Evolutionary conservation across 371 early-diverging fungal genomes (phyloP).

Genomic region (Circinella umbellata): DNA sequence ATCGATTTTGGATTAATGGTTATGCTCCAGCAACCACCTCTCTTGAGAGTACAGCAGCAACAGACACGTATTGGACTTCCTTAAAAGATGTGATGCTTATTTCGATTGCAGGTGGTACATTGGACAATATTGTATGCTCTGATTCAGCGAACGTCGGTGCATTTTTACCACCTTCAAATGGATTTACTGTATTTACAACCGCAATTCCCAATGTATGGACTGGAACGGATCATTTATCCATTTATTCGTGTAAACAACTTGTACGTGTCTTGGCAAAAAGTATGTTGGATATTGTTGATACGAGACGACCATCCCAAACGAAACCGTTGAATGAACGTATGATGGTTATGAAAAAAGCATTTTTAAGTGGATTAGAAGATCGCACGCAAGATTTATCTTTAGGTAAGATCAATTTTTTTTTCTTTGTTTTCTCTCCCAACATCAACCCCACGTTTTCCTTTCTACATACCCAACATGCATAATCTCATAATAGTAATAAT

Average conservation of each 20-base stretch:
- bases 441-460: too few relatives aligned
- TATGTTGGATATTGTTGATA: constrained; percentile 72
- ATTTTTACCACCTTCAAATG: constrained; percentile 70
- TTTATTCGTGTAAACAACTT: constrained; percentile 94
- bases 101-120: constrained; percentile 91
- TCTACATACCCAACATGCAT: too few relatives aligned
- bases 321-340: constrained; percentile 69
- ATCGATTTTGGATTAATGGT: constrained; percentile 75
- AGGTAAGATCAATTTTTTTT: constrained; percentile 19
- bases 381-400: constrained; percentile 38
- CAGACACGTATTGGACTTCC: constrained; percentile 16
- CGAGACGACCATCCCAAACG: constrained; percentile 67
- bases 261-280: constrained; percentile 64
- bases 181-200: constrained; percentile 80
- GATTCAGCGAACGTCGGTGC: constrained; percentile 78
- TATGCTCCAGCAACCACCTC: background rate
- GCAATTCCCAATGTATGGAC: constrained; percentile 90
- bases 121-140: constrained; percentile 85
- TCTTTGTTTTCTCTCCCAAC: too few relatives aligned
- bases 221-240: constrained; percentile 85
- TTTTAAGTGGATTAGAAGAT: constrained; percentile 68
- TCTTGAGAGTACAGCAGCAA: background rate
- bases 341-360: constrained; percentile 60
- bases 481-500: too few relatives aligned
- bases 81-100: constrained; percentile 72